Evolutionary conservation across 192 early-diverging fungal genomes (phyloP).

Genomic region (Phlyctochytrium bullatum): DNA sequence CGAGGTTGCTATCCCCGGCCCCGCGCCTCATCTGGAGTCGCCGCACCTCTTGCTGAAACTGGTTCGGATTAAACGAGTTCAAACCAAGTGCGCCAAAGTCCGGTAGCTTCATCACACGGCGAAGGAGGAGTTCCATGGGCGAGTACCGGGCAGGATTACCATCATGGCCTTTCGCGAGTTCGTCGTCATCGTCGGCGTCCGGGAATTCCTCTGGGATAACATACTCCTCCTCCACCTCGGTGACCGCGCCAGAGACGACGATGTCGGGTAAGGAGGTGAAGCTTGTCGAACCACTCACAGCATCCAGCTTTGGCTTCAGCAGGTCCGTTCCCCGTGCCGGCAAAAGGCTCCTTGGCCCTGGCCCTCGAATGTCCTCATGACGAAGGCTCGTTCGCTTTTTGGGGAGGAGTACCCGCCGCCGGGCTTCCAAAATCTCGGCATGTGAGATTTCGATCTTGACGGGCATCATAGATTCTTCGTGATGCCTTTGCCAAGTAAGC

Average conservation of each 20-base stretch:
- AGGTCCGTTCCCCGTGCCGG: not conserved
- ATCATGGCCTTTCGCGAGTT: not conserved
- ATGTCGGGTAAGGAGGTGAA: conserved; percentile 1
- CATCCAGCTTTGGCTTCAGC: not conserved
- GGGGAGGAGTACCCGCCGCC: not conserved
- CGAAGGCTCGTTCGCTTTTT: no score
- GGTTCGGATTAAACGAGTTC: not conserved
- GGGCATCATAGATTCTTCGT: not conserved
- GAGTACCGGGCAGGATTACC: not conserved
- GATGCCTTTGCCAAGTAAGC: not conserved
- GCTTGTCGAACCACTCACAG: not conserved
- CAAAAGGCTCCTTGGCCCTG: no score
- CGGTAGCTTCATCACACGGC: not conserved
- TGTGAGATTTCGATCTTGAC: not conserved
- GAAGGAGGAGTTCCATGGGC: not conserved
- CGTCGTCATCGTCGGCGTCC: not conserved
- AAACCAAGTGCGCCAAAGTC: not conserved
- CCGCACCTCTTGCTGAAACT: not conserved
- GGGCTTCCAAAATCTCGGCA: not conserved
- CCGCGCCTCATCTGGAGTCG: not conserved
- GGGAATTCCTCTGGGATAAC: not conserved
- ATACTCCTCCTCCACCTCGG: not conserved
- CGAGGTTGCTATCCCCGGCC: not conserved
- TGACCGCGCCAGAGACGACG: not conserved
- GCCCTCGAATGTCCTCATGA: no score